These are phyloP conservation scores for Rostrohypoxylon terebratum DNA, from an alignment of 495 filamentous ascomycete species.

Conservation along the genomic window DNA sequence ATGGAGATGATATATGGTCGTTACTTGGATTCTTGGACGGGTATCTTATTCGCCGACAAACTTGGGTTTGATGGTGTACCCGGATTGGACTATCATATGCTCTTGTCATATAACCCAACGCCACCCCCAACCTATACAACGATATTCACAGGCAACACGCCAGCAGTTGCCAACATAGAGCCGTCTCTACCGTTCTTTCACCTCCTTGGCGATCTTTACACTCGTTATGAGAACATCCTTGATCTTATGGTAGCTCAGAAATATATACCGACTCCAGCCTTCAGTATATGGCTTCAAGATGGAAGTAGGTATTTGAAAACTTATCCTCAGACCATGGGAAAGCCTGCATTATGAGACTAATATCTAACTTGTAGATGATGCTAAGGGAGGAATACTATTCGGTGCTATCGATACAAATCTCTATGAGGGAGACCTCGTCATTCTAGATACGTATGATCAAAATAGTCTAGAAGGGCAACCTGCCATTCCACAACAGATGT, in stretches of 20 bases:
- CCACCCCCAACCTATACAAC: not conserved
- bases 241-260: not conserved
- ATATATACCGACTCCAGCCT: not conserved
- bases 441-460: not conserved
- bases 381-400: not conserved
- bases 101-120: not conserved
- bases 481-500: not conserved
- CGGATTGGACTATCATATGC: not conserved
- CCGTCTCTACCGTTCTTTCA: constrained; percentile 3
- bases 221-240: not conserved
- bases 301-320: not conserved
- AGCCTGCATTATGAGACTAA: not conserved
- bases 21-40: not conserved
- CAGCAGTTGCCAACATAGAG: not conserved
- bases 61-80: not conserved
- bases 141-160: not conserved
- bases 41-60: not conserved
- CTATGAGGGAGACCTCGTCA: constrained; percentile 6
- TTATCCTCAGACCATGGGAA: too few relatives aligned
- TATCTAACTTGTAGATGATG: not conserved
- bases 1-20: not conserved
- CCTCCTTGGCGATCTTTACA: not conserved
- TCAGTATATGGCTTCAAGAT: constrained; percentile 6
- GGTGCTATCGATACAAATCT: constrained; percentile 1
- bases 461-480: not conserved